Percentiles rank a stretch among this genome's conserved stretches.
phyloP scores from a whole-genome alignment of 257 asterid species.

The Orobanche coerulescens region DNA sequence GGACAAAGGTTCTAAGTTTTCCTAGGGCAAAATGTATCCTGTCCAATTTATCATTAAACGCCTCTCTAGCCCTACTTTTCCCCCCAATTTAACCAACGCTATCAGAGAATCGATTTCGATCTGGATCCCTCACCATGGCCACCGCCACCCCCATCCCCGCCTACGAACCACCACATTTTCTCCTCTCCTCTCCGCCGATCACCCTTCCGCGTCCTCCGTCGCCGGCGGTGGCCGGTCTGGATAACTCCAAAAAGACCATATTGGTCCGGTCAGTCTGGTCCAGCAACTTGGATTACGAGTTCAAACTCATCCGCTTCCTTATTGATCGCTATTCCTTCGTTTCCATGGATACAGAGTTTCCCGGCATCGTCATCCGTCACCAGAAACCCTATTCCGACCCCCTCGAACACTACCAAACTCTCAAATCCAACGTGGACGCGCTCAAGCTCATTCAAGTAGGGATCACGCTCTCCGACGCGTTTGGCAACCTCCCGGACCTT shows the following conservation, averaged over 20 bases:
- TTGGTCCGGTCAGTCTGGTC: slow-evolving; percentile 45
- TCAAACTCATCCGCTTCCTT: slow-evolving; percentile 28
- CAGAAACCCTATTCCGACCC: slow-evolving; percentile 36
- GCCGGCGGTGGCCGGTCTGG: slow-evolving; percentile 13
- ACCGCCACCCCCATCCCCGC: slow-evolving; percentile 23
- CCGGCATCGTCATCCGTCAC: slow-evolving; percentile 44
- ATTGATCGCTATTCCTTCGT: slow-evolving; percentile 34
- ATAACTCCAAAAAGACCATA: slow-evolving; percentile 21
- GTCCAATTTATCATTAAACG: not conserved
- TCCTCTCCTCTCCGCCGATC: slow-evolving; percentile 4
- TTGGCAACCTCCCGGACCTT: slow-evolving; percentile 58
- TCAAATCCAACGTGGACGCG: slow-evolving; percentile 61
- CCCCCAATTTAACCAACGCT: slow-evolving; percentile 20
- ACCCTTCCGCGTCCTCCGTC: not conserved
- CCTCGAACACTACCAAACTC: slow-evolving; percentile 39
- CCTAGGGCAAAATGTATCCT: not conserved
- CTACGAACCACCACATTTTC: slow-evolving; percentile 22
- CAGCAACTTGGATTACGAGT: slow-evolving; percentile 34
- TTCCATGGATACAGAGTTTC: slow-evolving; percentile 54
- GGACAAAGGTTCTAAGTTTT: not conserved
- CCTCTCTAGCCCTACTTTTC: not conserved
- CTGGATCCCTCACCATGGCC: slow-evolving; percentile 26
- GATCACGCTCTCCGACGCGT: slow-evolving; percentile 54
- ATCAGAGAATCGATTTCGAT: slow-evolving; percentile 13
- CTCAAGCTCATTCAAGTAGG: slow-evolving; percentile 80